Evolutionary conservation across 2,329 filamentous ascomycete genomes (phyloP).

Genomic region (Penicillium sp.): DNA sequence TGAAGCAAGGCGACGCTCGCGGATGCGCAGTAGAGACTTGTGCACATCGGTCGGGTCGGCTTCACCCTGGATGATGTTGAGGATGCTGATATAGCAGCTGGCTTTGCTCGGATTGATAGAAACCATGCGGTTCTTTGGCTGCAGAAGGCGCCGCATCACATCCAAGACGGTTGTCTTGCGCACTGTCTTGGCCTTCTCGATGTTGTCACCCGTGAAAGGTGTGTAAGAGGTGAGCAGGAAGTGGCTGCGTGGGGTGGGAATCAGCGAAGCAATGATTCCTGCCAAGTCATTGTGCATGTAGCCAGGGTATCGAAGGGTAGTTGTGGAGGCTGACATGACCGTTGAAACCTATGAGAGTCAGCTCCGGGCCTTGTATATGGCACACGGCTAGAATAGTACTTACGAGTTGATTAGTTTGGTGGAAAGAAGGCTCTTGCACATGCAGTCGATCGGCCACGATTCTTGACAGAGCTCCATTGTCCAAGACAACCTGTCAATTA

Average conservation of each 20-base stretch:
- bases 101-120: slow-evolving; percentile 92
- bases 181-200: slow-evolving; percentile 95
- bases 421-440: slow-evolving; percentile 90
- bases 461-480: slow-evolving; percentile 87
- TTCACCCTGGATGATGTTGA: slow-evolving; percentile 98
- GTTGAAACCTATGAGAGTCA: slow-evolving; percentile 65
- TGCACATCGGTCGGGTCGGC: slow-evolving; percentile 97
- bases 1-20: slow-evolving; percentile 85
- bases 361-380: not conserved
- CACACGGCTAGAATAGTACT: slow-evolving; percentile 14
- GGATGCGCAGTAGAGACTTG: slow-evolving; percentile 93
- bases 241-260: slow-evolving; percentile 93
- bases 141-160: slow-evolving; percentile 90
- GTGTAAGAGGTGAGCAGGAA: slow-evolving; percentile 99
- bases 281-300: slow-evolving; percentile 99
- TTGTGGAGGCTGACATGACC: slow-evolving; percentile 97
- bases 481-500: slow-evolving; percentile 65
- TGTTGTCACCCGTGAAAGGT: slow-evolving; percentile 91
- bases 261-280: slow-evolving; percentile 90
- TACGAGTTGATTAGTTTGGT: slow-evolving; percentile 94
- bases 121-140: slow-evolving; percentile 99
- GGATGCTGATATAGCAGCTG: slow-evolving; percentile 97
- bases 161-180: slow-evolving; percentile 97
- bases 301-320: slow-evolving; percentile 90
- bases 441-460: slow-evolving; percentile 94